Evolutionary conservation across 1,139 yeast species (phyloP), one percentile per base, ranked within the genome.

Genomic region (Blastobotrys proliferans): DNA sequence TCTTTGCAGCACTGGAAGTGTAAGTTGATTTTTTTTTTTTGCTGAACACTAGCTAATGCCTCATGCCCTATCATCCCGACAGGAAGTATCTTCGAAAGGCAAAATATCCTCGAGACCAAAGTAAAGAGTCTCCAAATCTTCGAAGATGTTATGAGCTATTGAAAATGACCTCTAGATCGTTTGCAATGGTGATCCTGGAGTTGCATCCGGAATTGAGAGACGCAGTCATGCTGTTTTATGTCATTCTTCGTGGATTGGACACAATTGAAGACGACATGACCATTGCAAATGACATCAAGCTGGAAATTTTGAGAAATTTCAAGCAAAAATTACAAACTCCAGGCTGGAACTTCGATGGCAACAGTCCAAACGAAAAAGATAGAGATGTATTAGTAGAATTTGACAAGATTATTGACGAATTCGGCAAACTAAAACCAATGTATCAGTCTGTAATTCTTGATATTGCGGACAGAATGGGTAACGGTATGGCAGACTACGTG

Each of bases 221-320:
- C 53, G 85, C 83, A 0, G 76, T 67, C 41, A 81, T 80, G 88
- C 51, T 92, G 5, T 92, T 94, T 65, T 92, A 92, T 64, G 67
- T 92, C 49, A 75, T 88, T 22, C 70, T 92, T 53, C 76, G 99
- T 50, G 98, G 95, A 0, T 75, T 94, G 57, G 99, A 94, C 61
- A 94, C 99, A 1, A 75, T 94, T 46, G 99, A 94, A 64, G 99
- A 94, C 64, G 99, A 94, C 61, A 92, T 90, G 94, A 75, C 92
- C 8, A 67, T 94, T 46, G 81, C 78, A 47, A 79, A 86, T 6
- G 72, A 73, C 18, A 58, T 77, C 48, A 92, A 92, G 65, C 70
- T 88, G 21, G 90, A 94, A 1, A 61, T 90, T 46, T 73, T 94
- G 53, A 75, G 94, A 50, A 56, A 62, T 2, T 94, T 94, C 63